Evolutionary conservation across 2,329 filamentous ascomycete species (phyloP).

Genomic region (Gnomoniopsis smithogilvyi): DNA sequence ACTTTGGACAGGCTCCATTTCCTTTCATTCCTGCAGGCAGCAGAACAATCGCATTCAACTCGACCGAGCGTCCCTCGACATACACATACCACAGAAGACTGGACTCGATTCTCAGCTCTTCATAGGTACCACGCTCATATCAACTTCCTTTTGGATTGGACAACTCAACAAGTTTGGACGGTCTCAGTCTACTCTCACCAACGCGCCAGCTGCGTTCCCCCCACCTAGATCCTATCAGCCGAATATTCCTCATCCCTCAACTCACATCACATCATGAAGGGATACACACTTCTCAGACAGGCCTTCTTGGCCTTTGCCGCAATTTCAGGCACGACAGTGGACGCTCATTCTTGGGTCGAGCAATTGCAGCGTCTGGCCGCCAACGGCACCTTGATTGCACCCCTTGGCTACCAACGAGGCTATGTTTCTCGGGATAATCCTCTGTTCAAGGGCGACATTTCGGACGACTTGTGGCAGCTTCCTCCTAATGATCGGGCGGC

Average conservation of each 20-base stretch:
- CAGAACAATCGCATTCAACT: slow-evolving; percentile 10
- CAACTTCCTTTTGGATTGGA: not conserved
- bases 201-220: slow-evolving; percentile 7
- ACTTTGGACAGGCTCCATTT: slow-evolving; percentile 3
- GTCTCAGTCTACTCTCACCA: not conserved
- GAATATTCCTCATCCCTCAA: not conserved
- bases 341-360: slow-evolving; percentile 82
- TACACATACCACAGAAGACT: not conserved
- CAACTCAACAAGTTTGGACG: not conserved
- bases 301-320: slow-evolving; percentile 22
- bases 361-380: slow-evolving; percentile 66
- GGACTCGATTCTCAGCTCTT: not conserved
- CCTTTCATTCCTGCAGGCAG: slow-evolving; percentile 3
- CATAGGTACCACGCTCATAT: not conserved
- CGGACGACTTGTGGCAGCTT: slow-evolving; percentile 59
- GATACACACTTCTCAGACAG: slow-evolving; percentile 2
- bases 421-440: slow-evolving; percentile 57
- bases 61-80: not conserved
- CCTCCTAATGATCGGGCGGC: slow-evolving; percentile 49
- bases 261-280: slow-evolving; percentile 6
- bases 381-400: slow-evolving; percentile 70
- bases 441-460: slow-evolving; percentile 49
- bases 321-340: slow-evolving; percentile 30
- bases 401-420: slow-evolving; percentile 71
- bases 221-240: not conserved